A percentile compares a stretch with the other conserved stretches of the same genome.
phyloP scores from a whole-genome alignment of 2,329 filamentous ascomycete species.

The Phaeosphaeriaceae sp. region DNA sequence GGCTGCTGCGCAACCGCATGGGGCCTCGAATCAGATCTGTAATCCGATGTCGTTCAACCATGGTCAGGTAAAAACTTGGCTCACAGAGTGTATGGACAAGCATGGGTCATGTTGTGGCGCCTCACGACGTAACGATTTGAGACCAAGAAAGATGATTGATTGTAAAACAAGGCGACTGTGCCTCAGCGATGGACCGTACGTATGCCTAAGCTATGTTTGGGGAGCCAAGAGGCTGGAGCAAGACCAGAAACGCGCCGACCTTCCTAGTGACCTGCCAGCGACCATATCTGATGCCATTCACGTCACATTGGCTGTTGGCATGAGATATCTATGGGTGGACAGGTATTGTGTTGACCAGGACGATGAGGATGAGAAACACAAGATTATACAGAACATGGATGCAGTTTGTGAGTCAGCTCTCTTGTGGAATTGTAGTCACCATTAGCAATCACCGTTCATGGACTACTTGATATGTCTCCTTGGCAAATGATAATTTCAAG shows the following conservation, averaged over 20 bases:
- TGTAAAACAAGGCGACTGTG: neutral
- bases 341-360: neutral
- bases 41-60: neutral
- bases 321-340: neutral
- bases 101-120: neutral
- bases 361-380: neutral
- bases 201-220: slow-evolving; percentile 7
- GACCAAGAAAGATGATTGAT: neutral
- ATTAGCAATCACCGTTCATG: too few species aligned
- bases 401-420: neutral
- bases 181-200: neutral
- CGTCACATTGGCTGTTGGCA: neutral
- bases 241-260: neutral
- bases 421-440: too few species aligned
- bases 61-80: neutral
- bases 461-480: too few species aligned
- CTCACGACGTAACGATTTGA: neutral
- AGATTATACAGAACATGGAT: neutral
- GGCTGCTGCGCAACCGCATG: too few species aligned
- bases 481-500: too few species aligned
- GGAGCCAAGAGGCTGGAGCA: neutral
- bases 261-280: neutral
- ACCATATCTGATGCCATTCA: neutral
- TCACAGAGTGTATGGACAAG: neutral
- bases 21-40: too few species aligned